These are phyloP conservation scores for Amaranthus palmeri DNA, from an alignment of 148 eudicot genomes.

Conservation along the genomic window DNA sequence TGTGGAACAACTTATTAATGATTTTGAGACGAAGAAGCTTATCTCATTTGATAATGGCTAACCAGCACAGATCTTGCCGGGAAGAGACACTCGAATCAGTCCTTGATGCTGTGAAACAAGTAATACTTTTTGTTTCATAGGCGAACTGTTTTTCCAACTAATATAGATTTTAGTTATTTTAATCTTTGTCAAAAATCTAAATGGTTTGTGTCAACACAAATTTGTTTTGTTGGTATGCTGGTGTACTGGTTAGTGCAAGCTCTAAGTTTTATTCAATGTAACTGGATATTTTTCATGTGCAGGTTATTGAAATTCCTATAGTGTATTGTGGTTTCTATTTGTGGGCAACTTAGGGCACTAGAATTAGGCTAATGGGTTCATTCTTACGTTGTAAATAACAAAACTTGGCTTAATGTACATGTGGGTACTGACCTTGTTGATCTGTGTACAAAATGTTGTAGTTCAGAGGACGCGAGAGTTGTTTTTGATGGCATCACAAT, in stretches of 20 bases:
- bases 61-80: conserved; percentile 57
- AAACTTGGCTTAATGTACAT: conserved; percentile 37
- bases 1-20: conserved; percentile 57
- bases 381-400: conserved; percentile 46
- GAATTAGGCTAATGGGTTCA: conserved; percentile 84
- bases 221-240: too few relatives aligned
- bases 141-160: background rate
- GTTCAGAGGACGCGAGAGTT: too few relatives aligned
- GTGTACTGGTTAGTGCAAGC: too few relatives aligned
- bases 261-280: too few relatives aligned
- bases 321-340: conserved; percentile 75
- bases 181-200: background rate
- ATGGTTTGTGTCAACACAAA: conserved; percentile 14
- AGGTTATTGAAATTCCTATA: too few relatives aligned
- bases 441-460: conserved; percentile 88
- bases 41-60: conserved; percentile 46
- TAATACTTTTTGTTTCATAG: conserved; percentile 26
- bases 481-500: conserved; percentile 50
- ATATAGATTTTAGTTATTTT: background rate
- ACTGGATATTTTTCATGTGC: too few relatives aligned
- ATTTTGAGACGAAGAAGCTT: conserved; percentile 65
- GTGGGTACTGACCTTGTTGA: conserved; percentile 75
- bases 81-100: conserved; percentile 89
- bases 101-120: conserved; percentile 84
- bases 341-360: conserved; percentile 78